Percentiles rank a stretch among this genome's conserved stretches.
Conservation (phyloP, 2,329 filamentous ascomycete genomes). For the Grosmannia clavigera region DNA sequence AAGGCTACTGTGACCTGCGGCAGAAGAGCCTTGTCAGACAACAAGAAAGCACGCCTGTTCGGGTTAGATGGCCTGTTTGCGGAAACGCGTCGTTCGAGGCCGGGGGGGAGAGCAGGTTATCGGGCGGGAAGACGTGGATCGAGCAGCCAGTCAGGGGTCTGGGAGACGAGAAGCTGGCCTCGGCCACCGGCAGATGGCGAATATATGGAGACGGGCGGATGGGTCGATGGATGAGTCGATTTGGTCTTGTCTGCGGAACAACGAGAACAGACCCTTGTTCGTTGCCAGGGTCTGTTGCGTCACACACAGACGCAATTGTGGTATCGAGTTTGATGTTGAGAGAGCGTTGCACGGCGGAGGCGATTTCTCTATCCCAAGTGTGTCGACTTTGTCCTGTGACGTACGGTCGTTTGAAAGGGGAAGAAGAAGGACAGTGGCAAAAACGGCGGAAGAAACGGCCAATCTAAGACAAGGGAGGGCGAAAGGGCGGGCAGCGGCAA, state of each 20-base stretch:
- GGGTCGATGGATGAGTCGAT: background rate
- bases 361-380: no score
- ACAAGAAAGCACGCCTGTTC: background rate
- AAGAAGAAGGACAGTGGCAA: no score
- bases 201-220: background rate
- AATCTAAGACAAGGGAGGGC: background rate
- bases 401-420: no score
- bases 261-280: background rate
- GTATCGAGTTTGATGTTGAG: background rate
- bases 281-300: background rate
- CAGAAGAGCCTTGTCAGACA: background rate
- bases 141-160: background rate
- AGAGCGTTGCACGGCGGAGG: no score
- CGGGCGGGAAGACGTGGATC: background rate
- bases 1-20: background rate
- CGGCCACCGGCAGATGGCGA: background rate
- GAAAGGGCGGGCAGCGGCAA: background rate
- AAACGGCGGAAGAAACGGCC: no score
- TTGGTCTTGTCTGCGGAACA: background rate
- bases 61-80: background rate
- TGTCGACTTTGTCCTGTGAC: no score
- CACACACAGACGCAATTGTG: background rate
- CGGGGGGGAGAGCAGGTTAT: background rate
- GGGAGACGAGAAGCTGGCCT: background rate
- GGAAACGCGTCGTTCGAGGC: constrained; percentile 1